phyloP scores from a whole-genome alignment of 768 basidiomycete species.

The Tulasnella sp. region DNA sequence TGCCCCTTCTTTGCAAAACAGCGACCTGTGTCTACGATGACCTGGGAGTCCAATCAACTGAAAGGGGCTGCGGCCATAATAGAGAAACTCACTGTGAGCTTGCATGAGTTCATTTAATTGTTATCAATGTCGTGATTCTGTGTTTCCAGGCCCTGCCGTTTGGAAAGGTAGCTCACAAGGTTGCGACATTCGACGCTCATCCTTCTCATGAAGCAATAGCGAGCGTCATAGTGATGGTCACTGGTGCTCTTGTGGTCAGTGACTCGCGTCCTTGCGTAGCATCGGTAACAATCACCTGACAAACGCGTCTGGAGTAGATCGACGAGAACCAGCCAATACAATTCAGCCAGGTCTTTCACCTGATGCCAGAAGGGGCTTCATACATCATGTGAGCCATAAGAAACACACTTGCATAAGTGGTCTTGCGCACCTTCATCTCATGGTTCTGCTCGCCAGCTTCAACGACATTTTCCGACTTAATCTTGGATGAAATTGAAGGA shows the following conservation, averaged over 20 bases:
- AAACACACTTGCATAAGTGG: too few species aligned
- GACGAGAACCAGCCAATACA: constrained; percentile 74
- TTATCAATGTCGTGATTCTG: not conserved
- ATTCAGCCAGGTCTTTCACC: constrained; percentile 90
- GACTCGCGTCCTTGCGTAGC: not conserved
- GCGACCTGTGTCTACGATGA: constrained; percentile 75
- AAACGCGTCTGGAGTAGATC: constrained; percentile 38
- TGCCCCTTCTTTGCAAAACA: constrained; percentile 27
- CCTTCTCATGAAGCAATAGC: constrained; percentile 53
- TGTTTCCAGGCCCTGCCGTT: constrained; percentile 61
- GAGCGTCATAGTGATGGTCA: constrained; percentile 69
- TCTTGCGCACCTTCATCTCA: too few species aligned
- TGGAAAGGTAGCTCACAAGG: constrained; percentile 63
- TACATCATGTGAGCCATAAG: constrained; percentile 90
- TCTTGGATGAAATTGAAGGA: constrained; percentile 30
- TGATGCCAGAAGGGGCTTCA: constrained; percentile 57
- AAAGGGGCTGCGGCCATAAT: constrained; percentile 45
- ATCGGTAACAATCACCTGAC: constrained; percentile 2
- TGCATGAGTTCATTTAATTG: not conserved
- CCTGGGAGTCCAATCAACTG: constrained; percentile 57
- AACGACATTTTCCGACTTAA: constrained; percentile 94
- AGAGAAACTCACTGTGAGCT: constrained; percentile 60
- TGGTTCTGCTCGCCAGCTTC: constrained; percentile 34
- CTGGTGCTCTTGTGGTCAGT: constrained; percentile 68
- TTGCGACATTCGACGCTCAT: constrained; percentile 79